Conservation (phyloP, 2,329 filamentous ascomycete species). For the Beauveria sp. region DNA sequence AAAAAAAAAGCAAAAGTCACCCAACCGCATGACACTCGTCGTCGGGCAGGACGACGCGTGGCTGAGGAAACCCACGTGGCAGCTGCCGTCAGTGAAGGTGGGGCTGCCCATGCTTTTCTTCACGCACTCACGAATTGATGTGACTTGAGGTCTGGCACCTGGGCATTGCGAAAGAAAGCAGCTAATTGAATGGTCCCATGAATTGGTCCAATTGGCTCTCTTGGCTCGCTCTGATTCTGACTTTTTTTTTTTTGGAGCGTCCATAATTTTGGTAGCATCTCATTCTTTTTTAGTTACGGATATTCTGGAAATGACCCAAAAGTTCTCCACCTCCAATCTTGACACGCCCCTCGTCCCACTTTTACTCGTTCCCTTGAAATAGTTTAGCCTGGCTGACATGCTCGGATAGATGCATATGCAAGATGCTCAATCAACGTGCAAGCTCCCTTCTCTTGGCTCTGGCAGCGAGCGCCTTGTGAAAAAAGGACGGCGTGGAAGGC, state of each 20-base stretch:
- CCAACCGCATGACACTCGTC: no score
- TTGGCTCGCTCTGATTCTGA: no score
- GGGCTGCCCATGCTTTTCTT: no score
- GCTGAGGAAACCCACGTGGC: constrained; percentile 8
- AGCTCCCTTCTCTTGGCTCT: no score
- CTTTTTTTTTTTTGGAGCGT: not conserved
- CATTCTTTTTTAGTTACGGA: not conserved
- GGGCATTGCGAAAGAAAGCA: not conserved
- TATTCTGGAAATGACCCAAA: not conserved
- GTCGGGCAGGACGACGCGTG: not conserved
- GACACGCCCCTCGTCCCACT: not conserved
- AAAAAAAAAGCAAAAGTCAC: no score
- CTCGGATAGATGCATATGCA: constrained; percentile 8
- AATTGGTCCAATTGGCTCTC: not conserved
- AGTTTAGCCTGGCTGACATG: not conserved
- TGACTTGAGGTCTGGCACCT: no score
- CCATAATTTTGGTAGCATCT: constrained; percentile 2
- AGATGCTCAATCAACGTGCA: not conserved
- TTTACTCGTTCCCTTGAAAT: not conserved
- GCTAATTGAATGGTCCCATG: not conserved
- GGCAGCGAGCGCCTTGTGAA: no score
- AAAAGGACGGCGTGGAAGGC: no score
- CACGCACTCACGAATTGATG: not conserved
- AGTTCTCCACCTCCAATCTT: not conserved
- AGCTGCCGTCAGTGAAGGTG: constrained; percentile 1